phyloP scores from a whole-genome alignment of 768 basidiomycete genomes.

The Dentipellis sp. region DNA sequence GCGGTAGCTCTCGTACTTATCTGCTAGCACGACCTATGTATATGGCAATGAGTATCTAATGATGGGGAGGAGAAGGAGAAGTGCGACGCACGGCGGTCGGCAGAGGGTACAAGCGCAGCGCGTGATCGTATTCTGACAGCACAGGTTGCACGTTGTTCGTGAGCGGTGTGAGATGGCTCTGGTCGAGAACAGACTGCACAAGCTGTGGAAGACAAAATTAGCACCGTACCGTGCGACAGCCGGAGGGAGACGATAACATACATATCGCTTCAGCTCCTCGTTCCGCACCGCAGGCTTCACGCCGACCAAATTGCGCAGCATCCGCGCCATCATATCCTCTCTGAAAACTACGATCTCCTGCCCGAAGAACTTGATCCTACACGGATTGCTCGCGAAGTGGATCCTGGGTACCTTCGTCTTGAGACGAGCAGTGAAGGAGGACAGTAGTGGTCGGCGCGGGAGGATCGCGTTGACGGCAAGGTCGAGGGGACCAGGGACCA shows the following conservation, averaged over 20 bases:
- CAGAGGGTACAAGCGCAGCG: conserved; percentile 86
- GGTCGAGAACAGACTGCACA: conserved; percentile 94
- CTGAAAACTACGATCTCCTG: conserved; percentile 94
- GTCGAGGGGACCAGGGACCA: conserved; percentile 93
- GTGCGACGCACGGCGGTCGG: conserved; percentile 69
- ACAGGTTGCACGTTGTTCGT: conserved; percentile 80
- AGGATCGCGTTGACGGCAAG: conserved; percentile 72
- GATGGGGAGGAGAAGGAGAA: neutral
- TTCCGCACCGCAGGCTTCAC: conserved; percentile 74
- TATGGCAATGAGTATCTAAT: no score
- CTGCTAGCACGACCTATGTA: conserved; percentile 78
- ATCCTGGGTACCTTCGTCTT: conserved; percentile 67
- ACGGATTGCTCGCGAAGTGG: conserved; percentile 85
- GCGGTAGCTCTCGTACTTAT: conserved; percentile 94
- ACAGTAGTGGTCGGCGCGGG: conserved; percentile 75
- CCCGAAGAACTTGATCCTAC: conserved; percentile 88
- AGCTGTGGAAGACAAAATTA: conserved; percentile 38
- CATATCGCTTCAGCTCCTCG: conserved; percentile 83
- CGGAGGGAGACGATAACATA: conserved; percentile 30
- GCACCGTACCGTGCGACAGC: neutral
- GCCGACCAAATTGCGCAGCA: conserved; percentile 87
- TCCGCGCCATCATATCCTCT: conserved; percentile 87
- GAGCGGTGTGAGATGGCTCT: conserved; percentile 87
- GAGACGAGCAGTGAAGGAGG: conserved; percentile 62
- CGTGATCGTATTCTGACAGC: conserved; percentile 84